Conservation (phyloP, 495 filamentous ascomycete genomes). For the Annulohypoxylon bovei region DNA sequence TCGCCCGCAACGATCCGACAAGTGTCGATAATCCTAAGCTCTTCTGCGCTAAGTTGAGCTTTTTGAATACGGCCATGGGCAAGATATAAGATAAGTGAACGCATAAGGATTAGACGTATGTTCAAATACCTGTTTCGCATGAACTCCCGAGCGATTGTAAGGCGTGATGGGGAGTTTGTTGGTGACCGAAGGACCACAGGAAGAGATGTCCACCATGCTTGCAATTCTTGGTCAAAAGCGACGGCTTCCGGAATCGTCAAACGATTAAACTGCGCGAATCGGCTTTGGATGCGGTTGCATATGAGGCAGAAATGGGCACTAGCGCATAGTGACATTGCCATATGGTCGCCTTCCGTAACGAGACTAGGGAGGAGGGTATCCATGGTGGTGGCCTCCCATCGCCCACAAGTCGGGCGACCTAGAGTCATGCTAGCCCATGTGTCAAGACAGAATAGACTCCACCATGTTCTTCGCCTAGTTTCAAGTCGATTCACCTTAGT, state of each 20-base stretch:
- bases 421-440: conserved; percentile 44
- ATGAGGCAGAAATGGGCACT: conserved; percentile 39
- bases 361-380: conserved; percentile 38
- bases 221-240: conserved; percentile 38
- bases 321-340: conserved; percentile 30
- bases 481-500: conserved; percentile 22
- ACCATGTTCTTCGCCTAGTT: conserved; percentile 42
- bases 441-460: conserved; percentile 44
- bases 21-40: conserved; percentile 28
- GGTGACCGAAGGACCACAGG: conserved; percentile 34
- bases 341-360: conserved; percentile 35
- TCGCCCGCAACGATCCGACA: conserved; percentile 37
- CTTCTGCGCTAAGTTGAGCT: conserved; percentile 33
- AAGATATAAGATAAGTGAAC: conserved; percentile 37
- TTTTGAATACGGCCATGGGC: conserved; percentile 31
- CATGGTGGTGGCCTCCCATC: conserved; percentile 37
- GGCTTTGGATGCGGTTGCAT: conserved; percentile 39
- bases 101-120: conserved; percentile 40
- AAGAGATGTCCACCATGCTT: conserved; percentile 34
- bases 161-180: conserved; percentile 32
- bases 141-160: conserved; percentile 40
- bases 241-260: conserved; percentile 33
- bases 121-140: conserved; percentile 42
- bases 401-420: conserved; percentile 36
- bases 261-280: conserved; percentile 37